These are phyloP conservation scores for Endoconidiophora polonica DNA, from an alignment of 2,329 filamentous ascomycete species.

Conservation along the genomic window DNA sequence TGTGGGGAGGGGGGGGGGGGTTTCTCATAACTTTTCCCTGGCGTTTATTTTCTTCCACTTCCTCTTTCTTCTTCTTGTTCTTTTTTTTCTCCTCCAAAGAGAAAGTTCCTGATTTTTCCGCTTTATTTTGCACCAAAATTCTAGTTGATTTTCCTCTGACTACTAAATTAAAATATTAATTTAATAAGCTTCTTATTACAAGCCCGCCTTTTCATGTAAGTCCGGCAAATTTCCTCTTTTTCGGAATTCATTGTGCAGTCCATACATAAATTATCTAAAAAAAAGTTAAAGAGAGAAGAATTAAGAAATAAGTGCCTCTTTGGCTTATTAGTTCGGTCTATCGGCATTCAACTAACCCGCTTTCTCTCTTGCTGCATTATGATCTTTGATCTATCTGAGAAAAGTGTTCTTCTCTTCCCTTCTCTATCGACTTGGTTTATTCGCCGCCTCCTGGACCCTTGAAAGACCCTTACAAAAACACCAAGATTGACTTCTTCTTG, in stretches of 20 bases:
- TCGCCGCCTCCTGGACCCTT: background rate
- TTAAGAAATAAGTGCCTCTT: too few species aligned
- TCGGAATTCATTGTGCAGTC: too few species aligned
- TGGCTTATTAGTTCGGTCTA: too few species aligned
- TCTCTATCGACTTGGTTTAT: too few species aligned
- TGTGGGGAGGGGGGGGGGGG: too few species aligned
- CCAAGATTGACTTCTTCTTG: background rate
- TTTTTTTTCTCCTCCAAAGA: background rate
- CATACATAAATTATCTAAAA: too few species aligned
- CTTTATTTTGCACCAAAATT: background rate
- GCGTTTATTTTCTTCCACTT: background rate
- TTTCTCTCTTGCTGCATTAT: too few species aligned
- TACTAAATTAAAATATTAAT: background rate
- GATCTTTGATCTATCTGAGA: too few species aligned
- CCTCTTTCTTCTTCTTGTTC: background rate
- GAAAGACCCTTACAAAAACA: background rate
- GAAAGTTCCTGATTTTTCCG: background rate
- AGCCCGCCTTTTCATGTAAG: slow-evolving; percentile 12
- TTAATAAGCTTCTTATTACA: background rate
- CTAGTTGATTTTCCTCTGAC: background rate
- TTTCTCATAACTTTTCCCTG: background rate
- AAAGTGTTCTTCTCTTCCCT: too few species aligned
- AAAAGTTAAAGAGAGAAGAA: too few species aligned
- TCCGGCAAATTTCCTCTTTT: background rate
- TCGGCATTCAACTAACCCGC: too few species aligned